Percentiles rank a stretch among this genome's conserved stretches.
Evolutionary conservation across 768 basidiomycete genomes (phyloP).

Genomic region (Pleurotus sapidus): DNA sequence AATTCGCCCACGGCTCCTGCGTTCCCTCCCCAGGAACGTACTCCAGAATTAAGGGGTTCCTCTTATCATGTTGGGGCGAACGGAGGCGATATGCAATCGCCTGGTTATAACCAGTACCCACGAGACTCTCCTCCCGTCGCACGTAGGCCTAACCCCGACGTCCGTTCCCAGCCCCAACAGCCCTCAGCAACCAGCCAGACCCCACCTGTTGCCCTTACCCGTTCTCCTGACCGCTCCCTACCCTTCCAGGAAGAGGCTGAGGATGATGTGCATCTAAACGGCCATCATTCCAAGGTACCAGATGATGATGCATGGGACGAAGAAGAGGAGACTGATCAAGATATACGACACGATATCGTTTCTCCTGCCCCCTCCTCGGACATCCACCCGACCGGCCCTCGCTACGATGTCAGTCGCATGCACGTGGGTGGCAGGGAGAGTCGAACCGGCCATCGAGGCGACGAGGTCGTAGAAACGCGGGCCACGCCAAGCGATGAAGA

Average conservation of each 20-base stretch:
- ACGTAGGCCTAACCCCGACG: conserved; percentile 21
- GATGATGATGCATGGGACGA: conserved; percentile 26
- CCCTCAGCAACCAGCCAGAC: conserved; percentile 39
- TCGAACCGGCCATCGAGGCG: conserved; percentile 33
- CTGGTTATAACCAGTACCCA: conserved; percentile 46
- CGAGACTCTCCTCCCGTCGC: conserved; percentile 36
- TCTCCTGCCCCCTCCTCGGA: conserved; percentile 57
- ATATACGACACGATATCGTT: conserved; percentile 26
- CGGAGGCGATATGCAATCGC: conserved; percentile 42
- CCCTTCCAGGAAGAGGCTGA: conserved; percentile 78
- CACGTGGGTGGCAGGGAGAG: conserved; percentile 36
- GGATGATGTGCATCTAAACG: conserved; percentile 47
- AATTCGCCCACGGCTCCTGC: conserved; percentile 31
- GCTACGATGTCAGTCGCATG: conserved; percentile 9
- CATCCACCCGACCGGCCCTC: conserved; percentile 41
- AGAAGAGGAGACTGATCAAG: conserved; percentile 21
- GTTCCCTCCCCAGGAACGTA: conserved; percentile 37
- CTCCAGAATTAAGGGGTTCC: conserved; percentile 50
- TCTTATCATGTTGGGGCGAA: conserved; percentile 46
- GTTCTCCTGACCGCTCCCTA: conserved; percentile 69
- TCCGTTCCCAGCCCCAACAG: conserved; percentile 11
- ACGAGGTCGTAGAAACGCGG: conserved; percentile 45
- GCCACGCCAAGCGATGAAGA: conserved; percentile 49
- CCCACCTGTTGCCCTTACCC: conserved; percentile 48
- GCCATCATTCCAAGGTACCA: conserved; percentile 13